Percentiles rank a stretch among this genome's conserved stretches.
Conservation (phyloP, 1,139 yeast species). For the Saccharomyces hybrid region DNA sequence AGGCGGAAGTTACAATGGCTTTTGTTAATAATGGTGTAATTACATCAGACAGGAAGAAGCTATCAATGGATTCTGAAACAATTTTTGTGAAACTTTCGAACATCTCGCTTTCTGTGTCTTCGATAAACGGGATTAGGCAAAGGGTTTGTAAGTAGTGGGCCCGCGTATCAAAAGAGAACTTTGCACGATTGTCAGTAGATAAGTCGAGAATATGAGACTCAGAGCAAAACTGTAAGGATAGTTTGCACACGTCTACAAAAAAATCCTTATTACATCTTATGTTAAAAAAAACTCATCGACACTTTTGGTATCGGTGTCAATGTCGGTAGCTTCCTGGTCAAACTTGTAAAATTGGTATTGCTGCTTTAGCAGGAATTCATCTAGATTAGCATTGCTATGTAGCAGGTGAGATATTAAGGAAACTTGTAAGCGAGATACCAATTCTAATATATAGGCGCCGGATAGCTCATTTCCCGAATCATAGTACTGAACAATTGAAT, state of each 20-base stretch:
- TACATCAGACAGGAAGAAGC: conserved; percentile 18
- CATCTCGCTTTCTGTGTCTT: conserved; percentile 7
- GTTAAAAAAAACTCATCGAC: conserved; percentile 4
- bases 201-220: conserved; percentile 16
- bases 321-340: conserved; percentile 1
- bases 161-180: conserved; percentile 19
- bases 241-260: conserved; percentile 13
- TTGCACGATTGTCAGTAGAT: conserved; percentile 24
- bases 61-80: conserved; percentile 17
- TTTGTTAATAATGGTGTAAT: conserved; percentile 33
- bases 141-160: conserved; percentile 20
- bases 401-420: conserved; percentile 14
- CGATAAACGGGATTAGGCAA: conserved; percentile 19
- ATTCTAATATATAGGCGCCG: conserved; percentile 19
- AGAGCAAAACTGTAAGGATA: conserved; percentile 13
- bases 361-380: conserved; percentile 16
- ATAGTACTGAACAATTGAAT: conserved; percentile 26
- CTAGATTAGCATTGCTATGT: conserved; percentile 6
- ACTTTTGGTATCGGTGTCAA: conserved; percentile 1
- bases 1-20: conserved; percentile 31
- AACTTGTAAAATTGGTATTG: conserved; percentile 15
- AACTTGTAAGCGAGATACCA: conserved; percentile 22
- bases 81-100: conserved; percentile 14
- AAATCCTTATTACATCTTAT: conserved; percentile 9
- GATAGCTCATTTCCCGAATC: conserved; percentile 27